Evolutionary conservation across 768 basidiomycete species (phyloP).

Genomic region (Lactarius tabidus): DNA sequence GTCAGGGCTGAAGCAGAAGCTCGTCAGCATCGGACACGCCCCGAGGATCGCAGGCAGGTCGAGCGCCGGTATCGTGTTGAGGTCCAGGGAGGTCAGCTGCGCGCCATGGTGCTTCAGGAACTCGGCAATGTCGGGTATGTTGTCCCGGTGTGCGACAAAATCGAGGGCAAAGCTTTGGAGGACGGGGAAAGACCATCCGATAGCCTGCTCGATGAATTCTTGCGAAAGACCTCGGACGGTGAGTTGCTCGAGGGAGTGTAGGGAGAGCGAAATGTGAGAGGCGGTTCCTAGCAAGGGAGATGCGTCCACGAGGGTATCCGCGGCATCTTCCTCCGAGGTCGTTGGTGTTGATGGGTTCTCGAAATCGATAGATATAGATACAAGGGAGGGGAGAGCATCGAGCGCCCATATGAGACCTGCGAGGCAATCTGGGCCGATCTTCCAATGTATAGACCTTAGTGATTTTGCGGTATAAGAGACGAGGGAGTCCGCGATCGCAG

Average conservation of each 20-base stretch:
- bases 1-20: slow-evolving; percentile 72
- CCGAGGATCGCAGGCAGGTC: slow-evolving; percentile 59
- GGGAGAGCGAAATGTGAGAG: slow-evolving; percentile 46
- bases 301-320: slow-evolving; percentile 35
- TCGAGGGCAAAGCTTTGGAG: slow-evolving; percentile 56
- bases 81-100: slow-evolving; percentile 58
- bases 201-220: slow-evolving; percentile 66
- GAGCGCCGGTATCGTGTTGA: slow-evolving; percentile 53
- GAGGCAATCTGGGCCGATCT: slow-evolving; percentile 49
- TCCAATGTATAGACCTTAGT: slow-evolving; percentile 60
- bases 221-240: slow-evolving; percentile 55
- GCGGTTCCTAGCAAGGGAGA: slow-evolving; percentile 57
- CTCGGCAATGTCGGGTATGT: slow-evolving; percentile 53
- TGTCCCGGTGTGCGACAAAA: slow-evolving; percentile 41
- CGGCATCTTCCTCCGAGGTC: background rate
- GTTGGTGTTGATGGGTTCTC: slow-evolving; percentile 18
- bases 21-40: slow-evolving; percentile 55
- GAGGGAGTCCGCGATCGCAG: slow-evolving; percentile 61
- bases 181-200: slow-evolving; percentile 62
- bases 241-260: slow-evolving; percentile 59
- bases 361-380: slow-evolving; percentile 56
- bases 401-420: slow-evolving; percentile 72
- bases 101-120: slow-evolving; percentile 61
- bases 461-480: slow-evolving; percentile 45
- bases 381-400: slow-evolving; percentile 53